phyloP scores from a whole-genome alignment of 1,284 basidiomycete species.

The Quambalaria eucalypti region DNA sequence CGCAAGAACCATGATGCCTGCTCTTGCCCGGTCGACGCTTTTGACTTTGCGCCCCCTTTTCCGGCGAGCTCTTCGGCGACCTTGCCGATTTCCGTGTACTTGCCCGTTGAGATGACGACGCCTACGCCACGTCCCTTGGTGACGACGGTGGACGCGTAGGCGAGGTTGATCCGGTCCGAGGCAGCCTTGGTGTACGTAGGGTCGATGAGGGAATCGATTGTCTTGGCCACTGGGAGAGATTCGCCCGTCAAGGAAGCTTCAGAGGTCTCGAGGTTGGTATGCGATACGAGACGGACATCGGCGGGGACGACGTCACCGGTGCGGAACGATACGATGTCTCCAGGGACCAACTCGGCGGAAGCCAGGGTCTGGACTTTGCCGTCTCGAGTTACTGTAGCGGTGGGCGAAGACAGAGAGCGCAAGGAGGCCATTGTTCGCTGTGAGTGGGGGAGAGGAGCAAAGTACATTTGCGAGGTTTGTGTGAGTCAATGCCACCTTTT shows the following conservation, averaged over 20 bases:
- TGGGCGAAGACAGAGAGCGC: slow-evolving; percentile 33
- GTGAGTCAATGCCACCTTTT: too few species aligned
- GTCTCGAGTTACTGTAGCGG: slow-evolving; percentile 22
- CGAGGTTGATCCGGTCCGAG: slow-evolving; percentile 33
- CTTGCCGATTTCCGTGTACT: slow-evolving; percentile 34
- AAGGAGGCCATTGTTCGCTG: slow-evolving; percentile 38
- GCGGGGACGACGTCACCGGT: slow-evolving; percentile 34
- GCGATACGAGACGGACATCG: slow-evolving; percentile 29
- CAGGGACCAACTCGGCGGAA: slow-evolving; percentile 36
- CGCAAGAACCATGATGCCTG: too few species aligned
- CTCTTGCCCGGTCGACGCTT: not conserved
- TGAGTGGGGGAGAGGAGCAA: too few species aligned
- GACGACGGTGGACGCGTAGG: slow-evolving; percentile 32
- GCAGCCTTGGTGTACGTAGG: slow-evolving; percentile 3
- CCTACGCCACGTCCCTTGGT: slow-evolving; percentile 36
- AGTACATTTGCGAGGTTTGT: too few species aligned
- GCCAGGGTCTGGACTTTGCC: slow-evolving; percentile 15
- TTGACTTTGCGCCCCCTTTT: not conserved
- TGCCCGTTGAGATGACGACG: slow-evolving; percentile 32
- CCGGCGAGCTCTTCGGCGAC: slow-evolving; percentile 31
- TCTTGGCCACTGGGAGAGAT: slow-evolving; percentile 33
- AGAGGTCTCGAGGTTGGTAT: slow-evolving; percentile 35
- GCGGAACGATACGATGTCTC: slow-evolving; percentile 53
- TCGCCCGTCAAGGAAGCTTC: slow-evolving; percentile 40
- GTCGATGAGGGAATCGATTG: slow-evolving; percentile 15